Evolutionary conservation across 495 filamentous ascomycete species (phyloP).

Genomic region (Annulohypoxylon moriforme): DNA sequence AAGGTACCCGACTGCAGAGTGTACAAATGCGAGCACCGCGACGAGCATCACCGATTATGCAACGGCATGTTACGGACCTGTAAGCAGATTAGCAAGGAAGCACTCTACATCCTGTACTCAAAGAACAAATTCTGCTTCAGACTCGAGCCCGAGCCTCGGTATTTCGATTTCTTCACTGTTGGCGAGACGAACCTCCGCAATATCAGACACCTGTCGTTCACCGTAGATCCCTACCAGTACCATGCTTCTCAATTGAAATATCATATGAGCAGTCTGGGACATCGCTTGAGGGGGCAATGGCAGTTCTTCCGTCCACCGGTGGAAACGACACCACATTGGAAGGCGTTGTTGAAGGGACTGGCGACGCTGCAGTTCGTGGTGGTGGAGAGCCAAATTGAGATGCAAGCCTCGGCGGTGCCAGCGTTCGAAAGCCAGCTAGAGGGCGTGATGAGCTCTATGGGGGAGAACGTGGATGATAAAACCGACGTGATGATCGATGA

Average conservation of each 20-base stretch:
- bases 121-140: conserved; percentile 38
- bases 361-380: neutral
- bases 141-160: conserved; percentile 9
- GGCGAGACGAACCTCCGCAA: conserved; percentile 14
- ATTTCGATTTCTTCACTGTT: conserved; percentile 15
- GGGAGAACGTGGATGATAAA: conserved; percentile 18
- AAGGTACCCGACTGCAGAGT: conserved; percentile 14
- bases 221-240: too few species aligned
- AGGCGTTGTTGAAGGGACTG: conserved; percentile 7
- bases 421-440: conserved; percentile 21
- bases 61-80: conserved; percentile 26
- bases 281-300: too few species aligned
- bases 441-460: conserved; percentile 18
- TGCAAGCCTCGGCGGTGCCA: neutral
- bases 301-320: conserved; percentile 20
- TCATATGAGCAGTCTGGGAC: too few species aligned
- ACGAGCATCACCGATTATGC: conserved; percentile 5
- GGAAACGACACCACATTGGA: neutral
- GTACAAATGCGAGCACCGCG: conserved; percentile 22
- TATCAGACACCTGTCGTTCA: conserved; percentile 1
- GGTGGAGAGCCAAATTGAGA: conserved; percentile 5
- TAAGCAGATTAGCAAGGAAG: conserved; percentile 36
- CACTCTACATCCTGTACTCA: conserved; percentile 34
- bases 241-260: too few species aligned
- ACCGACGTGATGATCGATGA: conserved; percentile 28